Base-by-base conservation (phyloP, 176 grass and related monocot species). In the Cenchrus americanus region DNA sequence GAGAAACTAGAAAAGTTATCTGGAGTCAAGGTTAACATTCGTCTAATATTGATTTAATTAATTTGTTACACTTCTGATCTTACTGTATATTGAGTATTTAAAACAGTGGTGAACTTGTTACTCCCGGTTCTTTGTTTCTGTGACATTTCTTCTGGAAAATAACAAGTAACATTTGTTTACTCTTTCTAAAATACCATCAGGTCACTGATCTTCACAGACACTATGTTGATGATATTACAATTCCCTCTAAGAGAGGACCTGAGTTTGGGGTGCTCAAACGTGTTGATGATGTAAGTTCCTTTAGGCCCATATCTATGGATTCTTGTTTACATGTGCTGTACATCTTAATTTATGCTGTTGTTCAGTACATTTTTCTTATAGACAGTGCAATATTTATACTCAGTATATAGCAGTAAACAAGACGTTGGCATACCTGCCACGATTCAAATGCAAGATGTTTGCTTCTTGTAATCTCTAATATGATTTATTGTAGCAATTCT, bases 121-220 rank as follows among this genome's bases (percentile, higher is more conserved):
- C 23, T 65, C 19, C n/a, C 44, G 23, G 14, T 75, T 34, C 9
- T 11, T 80, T 80, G 73, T 80, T 82, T 54, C 62, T 18, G 61
- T 34, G 5, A 17, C 14, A 71, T 78, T 24, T 51, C 21, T 62
- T 40, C 2, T 75, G 41, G 26, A 26, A 62, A 85, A 42, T 24
- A 86, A 70, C 44, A 32, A 19, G 66, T 80, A 61, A 76, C 62
- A 46, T 55, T 80, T 68, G 8, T 67, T 21, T 80, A 50, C 51
- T 75, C 49, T 66, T 68, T 70, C 63, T 48, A 34, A 51, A 77
- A 58, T 86, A 18, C 40, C 72, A 50, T 77, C 84, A 99, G 96
- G 84, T 99, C 48, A 96, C 86, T 22, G 96, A 99, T 96, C 85
- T 96, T 85, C 96, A 99, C 86, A 91, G 96, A 37, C 96, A 99